phyloP scores from a whole-genome alignment of 495 filamentous ascomycete species.

The Talaromyces nanjingensis region DNA sequence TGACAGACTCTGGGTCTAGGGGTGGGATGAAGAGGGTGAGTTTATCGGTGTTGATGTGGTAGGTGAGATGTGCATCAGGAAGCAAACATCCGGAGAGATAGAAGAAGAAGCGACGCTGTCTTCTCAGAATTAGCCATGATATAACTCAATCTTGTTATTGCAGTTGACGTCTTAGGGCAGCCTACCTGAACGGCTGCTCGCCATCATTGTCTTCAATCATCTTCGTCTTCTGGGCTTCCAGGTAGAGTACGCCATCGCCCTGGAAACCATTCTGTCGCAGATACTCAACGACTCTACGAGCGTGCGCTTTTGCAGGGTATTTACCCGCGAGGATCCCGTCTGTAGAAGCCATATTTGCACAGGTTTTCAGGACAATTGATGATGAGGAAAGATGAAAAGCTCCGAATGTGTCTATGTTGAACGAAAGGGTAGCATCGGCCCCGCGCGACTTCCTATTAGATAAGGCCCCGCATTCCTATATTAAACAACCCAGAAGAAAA shows the following conservation, averaged over 20 bases:
- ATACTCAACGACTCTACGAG: conserved; percentile 69
- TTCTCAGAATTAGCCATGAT: conserved; percentile 10
- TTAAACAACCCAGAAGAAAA: neutral
- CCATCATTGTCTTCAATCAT: conserved; percentile 80
- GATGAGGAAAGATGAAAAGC: neutral
- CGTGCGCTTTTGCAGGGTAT: conserved; percentile 94
- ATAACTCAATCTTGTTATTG: neutral
- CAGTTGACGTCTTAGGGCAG: neutral
- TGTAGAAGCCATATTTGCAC: neutral
- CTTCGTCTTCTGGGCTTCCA: conserved; percentile 75
- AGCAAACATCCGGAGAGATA: conserved; percentile 85
- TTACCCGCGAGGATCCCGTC: conserved; percentile 44
- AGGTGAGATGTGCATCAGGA: conserved; percentile 74
- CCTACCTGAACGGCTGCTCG: conserved; percentile 64
- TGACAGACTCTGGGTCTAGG: conserved; percentile 80
- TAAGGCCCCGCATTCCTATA: neutral
- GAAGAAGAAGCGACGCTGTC: conserved; percentile 87
- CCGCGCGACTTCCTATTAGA: neutral
- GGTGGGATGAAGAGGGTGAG: conserved; percentile 91
- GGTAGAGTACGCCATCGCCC: conserved; percentile 53
- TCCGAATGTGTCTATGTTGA: neutral
- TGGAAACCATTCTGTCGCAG: conserved; percentile 40
- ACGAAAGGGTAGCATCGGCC: neutral
- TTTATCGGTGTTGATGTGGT: conserved; percentile 63
- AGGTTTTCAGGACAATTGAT: neutral